These are phyloP conservation scores for Pigoraptor vietnamica DNA, from an alignment of 78 protist genomes.

Conservation along the genomic window DNA sequence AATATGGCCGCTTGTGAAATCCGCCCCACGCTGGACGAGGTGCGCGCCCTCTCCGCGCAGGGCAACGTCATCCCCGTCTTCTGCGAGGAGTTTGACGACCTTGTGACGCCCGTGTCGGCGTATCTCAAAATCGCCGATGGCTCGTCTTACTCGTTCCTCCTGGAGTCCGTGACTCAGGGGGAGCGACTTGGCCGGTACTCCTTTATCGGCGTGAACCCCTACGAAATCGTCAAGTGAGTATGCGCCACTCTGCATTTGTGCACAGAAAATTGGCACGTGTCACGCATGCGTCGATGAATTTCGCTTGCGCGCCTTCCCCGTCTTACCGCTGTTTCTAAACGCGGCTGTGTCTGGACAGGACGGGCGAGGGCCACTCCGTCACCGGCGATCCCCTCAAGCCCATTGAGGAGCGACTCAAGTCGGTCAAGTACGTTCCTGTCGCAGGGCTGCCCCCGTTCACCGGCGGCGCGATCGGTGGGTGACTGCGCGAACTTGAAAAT, in stretches of 20 bases:
- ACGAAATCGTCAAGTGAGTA: neutral
- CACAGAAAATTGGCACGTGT: too few relatives aligned
- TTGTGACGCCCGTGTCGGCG: slow-evolving; percentile 36
- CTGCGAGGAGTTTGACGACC: neutral
- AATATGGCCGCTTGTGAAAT: neutral
- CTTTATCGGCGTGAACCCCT: slow-evolving; percentile 29
- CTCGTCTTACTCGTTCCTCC: slow-evolving; percentile 16
- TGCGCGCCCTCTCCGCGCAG: neutral
- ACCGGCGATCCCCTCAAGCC: slow-evolving; percentile 14
- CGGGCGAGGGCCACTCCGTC: neutral
- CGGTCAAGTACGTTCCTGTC: neutral
- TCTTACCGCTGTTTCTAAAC: neutral
- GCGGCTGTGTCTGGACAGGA: neutral
- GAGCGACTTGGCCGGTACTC: slow-evolving; percentile 33
- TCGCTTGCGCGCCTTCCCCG: too few relatives aligned
- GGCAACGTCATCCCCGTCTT: slow-evolving; percentile 33
- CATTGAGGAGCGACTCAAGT: neutral
- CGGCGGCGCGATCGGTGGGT: slow-evolving; percentile 41
- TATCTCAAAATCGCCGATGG: slow-evolving; percentile 15
- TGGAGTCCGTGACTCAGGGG: slow-evolving; percentile 34
- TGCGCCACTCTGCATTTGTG: too few relatives aligned
- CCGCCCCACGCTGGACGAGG: neutral
- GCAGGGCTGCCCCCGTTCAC: slow-evolving; percentile 21
- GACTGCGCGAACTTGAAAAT: too few relatives aligned
- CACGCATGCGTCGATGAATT: too few relatives aligned